Base-by-base conservation (phyloP, 2,329 filamentous ascomycete species). In the Trichoderma pleuroti region DNA sequence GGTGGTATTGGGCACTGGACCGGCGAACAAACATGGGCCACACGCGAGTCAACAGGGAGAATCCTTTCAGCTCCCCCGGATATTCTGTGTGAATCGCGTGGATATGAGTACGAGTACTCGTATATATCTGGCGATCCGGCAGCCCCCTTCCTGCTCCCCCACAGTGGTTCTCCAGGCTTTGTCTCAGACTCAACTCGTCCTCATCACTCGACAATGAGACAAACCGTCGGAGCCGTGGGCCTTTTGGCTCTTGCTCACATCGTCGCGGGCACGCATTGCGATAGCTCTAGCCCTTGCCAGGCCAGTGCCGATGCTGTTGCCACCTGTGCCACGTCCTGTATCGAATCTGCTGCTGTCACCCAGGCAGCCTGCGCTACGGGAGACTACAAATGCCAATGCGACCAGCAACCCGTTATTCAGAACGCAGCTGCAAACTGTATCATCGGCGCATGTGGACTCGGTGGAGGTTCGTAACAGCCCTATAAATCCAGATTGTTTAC, bases 321-420 rank as follows among this genome's bases (percentile, higher is more conserved):
- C 16, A 24, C 52, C 12, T 78, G 77, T 64, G 77, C 75, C 24
- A 73, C 71, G 14, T 42, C 59, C 2, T 78, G 77, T 71, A 76
- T 78, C 68, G 60, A 70, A 24, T 77, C 75, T 16, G 76, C 76
- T 5, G 77, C 76, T 5, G 73, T 73, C 18, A 73, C 74, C 7
- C 70, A 70, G 6, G 75, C 73, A 7, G 63, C 65, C 30, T 78
- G 77, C 39, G 71, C 66, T 9, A 70, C 72, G 11, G 65, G 39
- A 9, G 75, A 78, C 72, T 77, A 72, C 62, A 72, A 71, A 18
- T 78, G 77, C 62, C 74, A 76, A 54, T 78, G 77, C 69, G 72
- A 72, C 12, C 74, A 73, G 14, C 59, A 63, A 5, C 62, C 49
- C 5, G 72, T 71, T 18, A 77, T 79, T 32, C 76, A 77, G 46